Evolutionary conservation across 306 rosid species (phyloP), one percentile per base, ranked within the genome.

Genomic region (Malus sieversii): DNA sequence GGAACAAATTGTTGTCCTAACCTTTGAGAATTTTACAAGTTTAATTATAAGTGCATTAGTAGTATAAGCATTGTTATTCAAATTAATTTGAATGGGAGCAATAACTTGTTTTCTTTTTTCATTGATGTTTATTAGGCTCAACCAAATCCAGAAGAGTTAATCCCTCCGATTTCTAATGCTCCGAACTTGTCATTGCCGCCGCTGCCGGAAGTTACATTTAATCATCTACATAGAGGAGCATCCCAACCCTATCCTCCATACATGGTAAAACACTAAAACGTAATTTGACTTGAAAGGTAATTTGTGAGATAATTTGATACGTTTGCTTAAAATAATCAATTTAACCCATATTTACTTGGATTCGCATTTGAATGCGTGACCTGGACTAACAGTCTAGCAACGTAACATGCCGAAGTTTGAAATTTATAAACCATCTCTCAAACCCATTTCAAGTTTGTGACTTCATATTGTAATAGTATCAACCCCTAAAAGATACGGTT

Each of bases 171-270:
- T 63, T 63, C 68, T 30, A 2, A 30, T 15, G 44, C 40, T 30
- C 55, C 3, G 20, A 48, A 48, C 55, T 48, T 48, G 20, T 15
- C 7, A 5, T 48, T 48, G 55, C 20, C 55, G 20, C 40, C 13
- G 22, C 16, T 20, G 20, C 68, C 44, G 6, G 20, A 15, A 63
- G 19, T 4, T 1, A 19, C 68, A n/a, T 15, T 63, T 8, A 7
- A 5, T 63, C 42, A 18, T 30, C 11, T 14, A 6, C 22, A 30
- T 30, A 2, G 9, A 30, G 22, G 22, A 68, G 30, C 38, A n/a
- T 20, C 65, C 11, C 79, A 66, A 52, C 72, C 55, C 8, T 48
- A 66, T 35, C 73, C 58, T 66, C 79, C 79, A 18, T 1, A 23
- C 38, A 18, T 38, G 79, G 79, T 76, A 76, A 66, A 13, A 51